phyloP scores from a whole-genome alignment of 208 protist genomes.

The Endotrypanum monterogeii region DNA sequence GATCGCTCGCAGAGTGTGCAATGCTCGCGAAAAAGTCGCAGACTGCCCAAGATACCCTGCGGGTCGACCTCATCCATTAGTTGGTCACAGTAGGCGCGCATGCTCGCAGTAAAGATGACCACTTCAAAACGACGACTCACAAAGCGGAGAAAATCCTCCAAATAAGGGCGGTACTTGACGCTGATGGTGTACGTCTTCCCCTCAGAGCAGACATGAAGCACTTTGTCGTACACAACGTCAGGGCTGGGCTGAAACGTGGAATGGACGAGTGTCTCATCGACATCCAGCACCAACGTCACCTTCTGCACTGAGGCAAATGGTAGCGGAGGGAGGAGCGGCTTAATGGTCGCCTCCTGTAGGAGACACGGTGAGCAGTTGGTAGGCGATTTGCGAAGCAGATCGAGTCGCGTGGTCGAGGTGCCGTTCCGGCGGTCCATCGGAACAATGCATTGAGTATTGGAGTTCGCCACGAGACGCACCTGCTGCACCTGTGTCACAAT shows the following conservation, averaged over 20 bases:
- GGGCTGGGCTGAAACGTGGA: conserved; percentile 39
- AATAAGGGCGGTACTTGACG: conserved; percentile 57
- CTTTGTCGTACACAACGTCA: conserved; percentile 42
- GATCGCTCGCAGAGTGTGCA: conserved; percentile 42
- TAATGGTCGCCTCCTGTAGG: conserved; percentile 24
- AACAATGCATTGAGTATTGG: conserved; percentile 25
- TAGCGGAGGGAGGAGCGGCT: conserved; percentile 35
- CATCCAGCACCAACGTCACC: conserved; percentile 54
- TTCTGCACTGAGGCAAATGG: conserved; percentile 10
- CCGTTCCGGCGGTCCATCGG: conserved; percentile 41
- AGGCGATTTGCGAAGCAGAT: conserved; percentile 32
- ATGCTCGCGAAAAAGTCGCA: conserved; percentile 62
- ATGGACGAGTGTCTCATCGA: conserved; percentile 65
- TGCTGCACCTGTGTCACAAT: conserved; percentile 38
- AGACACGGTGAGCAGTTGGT: conserved; percentile 38
- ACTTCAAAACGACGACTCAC: conserved; percentile 53
- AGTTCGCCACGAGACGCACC: neutral
- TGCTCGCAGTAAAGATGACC: conserved; percentile 69
- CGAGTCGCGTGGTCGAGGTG: conserved; percentile 35
- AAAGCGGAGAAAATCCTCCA: conserved; percentile 58
- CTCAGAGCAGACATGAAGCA: conserved; percentile 32
- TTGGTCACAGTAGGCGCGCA: conserved; percentile 47
- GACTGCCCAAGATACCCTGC: conserved; percentile 40
- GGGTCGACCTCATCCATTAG: conserved; percentile 57
- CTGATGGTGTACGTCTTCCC: conserved; percentile 35